phyloP scores from a whole-genome alignment of 345 rosid species.

The Sapria himalayana region DNA sequence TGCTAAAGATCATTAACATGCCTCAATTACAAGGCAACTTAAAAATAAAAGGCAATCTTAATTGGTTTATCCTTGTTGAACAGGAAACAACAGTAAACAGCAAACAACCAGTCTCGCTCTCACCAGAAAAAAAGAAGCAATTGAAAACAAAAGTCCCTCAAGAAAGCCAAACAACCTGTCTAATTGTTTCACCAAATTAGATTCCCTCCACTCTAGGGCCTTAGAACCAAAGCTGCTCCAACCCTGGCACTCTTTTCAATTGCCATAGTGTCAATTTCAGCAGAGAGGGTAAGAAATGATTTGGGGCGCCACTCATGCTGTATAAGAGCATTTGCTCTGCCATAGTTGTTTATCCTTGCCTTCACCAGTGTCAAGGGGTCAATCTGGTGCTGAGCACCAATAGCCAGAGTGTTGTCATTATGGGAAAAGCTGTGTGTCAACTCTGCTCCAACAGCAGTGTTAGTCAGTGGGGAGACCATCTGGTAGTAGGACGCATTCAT shows the following conservation, averaged over 20 bases:
- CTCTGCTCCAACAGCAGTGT: slow-evolving; percentile 93
- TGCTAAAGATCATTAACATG: no score
- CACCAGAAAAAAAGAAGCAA: no score
- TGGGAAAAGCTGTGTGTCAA: slow-evolving; percentile 60
- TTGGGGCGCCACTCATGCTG: slow-evolving; percentile 95
- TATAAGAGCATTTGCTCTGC: slow-evolving; percentile 65
- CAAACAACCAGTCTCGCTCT: no score
- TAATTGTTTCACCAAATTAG: no score
- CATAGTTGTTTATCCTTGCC: slow-evolving; percentile 79
- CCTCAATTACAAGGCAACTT: no score
- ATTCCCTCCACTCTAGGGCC: no score
- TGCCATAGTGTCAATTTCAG: slow-evolving; percentile 79
- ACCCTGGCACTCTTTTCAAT: slow-evolving; percentile 85
- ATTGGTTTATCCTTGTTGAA: no score
- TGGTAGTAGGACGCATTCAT: slow-evolving; percentile 85
- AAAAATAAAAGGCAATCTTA: no score
- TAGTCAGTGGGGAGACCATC: slow-evolving; percentile 51
- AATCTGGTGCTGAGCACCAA: slow-evolving; percentile 71
- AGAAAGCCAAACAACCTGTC: no score
- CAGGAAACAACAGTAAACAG: no score
- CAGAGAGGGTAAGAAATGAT: slow-evolving; percentile 68
- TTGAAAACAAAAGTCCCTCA: no score
- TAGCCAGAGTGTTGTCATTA: slow-evolving; percentile 57
- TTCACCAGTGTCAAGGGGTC: slow-evolving; percentile 81
- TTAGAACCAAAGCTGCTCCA: slow-evolving; percentile 72